Conservation (phyloP, 106 monocot species). For the Vanilla planifolia region DNA sequence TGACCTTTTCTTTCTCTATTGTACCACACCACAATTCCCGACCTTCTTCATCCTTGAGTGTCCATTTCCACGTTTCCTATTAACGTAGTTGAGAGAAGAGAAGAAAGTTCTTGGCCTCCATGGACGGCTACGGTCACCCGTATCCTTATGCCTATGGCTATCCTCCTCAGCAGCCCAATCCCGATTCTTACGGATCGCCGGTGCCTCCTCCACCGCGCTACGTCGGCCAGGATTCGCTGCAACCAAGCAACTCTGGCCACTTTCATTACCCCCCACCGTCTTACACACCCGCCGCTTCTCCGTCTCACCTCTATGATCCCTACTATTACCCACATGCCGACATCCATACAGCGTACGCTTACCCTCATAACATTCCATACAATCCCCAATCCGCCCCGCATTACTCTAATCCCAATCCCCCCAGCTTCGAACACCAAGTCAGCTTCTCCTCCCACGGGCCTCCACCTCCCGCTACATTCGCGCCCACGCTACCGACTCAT, state of each 20-base stretch:
- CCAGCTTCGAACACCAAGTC: conserved; percentile 3
- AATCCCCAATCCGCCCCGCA: background rate
- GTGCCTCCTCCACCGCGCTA: conserved; percentile 4
- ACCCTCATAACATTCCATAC: conserved; percentile 10
- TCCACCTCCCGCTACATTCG: background rate
- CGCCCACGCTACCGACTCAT: conserved; percentile 7
- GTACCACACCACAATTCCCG: too few relatives aligned
- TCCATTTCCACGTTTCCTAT: background rate
- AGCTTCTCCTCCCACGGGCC: conserved; percentile 9
- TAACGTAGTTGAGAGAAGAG: too few relatives aligned
- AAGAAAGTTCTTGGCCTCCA: background rate
- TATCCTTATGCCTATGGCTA: conserved; percentile 24
- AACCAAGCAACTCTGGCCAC: conserved; percentile 7
- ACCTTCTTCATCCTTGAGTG: too few relatives aligned
- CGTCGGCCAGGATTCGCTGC: conserved; percentile 8
- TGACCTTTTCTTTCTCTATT: too few relatives aligned
- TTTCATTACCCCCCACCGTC: conserved; percentile 15
- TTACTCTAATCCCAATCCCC: conserved; percentile 4
- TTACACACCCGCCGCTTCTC: conserved; percentile 4
- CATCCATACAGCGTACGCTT: background rate
- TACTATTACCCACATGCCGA: conserved; percentile 8
- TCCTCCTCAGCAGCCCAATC: conserved; percentile 5
- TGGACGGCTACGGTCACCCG: conserved; percentile 31
- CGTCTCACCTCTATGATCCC: conserved; percentile 5
- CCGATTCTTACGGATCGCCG: background rate